phyloP scores from a whole-genome alignment of 495 filamentous ascomycete species.

The Jackrogersella minutella region DNA sequence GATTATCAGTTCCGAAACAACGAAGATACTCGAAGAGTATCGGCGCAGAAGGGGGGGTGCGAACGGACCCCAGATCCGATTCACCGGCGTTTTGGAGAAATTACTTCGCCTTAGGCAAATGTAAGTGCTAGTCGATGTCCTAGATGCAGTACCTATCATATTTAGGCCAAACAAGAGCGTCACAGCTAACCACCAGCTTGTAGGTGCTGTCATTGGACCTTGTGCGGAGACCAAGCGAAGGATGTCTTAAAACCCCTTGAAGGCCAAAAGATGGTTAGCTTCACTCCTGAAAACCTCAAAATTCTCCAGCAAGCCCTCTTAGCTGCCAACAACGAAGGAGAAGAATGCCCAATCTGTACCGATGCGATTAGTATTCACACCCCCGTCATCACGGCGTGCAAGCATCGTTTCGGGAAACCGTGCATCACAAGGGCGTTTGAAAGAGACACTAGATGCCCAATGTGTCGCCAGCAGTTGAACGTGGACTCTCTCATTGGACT shows the following conservation, averaged over 20 bases:
- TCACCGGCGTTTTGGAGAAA: conserved; percentile 74
- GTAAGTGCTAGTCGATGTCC: conserved; percentile 26
- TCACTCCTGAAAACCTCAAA: conserved; percentile 76
- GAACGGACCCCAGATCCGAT: conserved; percentile 59
- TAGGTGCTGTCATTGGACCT: conserved; percentile 82
- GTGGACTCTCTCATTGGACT: conserved; percentile 69
- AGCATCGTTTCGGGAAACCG: conserved; percentile 77
- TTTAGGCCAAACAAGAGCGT: not conserved
- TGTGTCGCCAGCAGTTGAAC: conserved; percentile 81
- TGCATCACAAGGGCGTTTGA: conserved; percentile 85
- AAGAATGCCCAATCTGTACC: conserved; percentile 85
- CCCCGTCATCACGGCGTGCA: conserved; percentile 89
- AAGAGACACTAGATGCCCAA: conserved; percentile 82
- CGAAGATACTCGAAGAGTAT: conserved; percentile 71
- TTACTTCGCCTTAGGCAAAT: conserved; percentile 85
- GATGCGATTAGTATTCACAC: conserved; percentile 73
- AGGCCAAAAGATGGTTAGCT: conserved; percentile 67
- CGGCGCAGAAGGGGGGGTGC: conserved; percentile 49
- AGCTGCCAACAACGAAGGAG: conserved; percentile 79
- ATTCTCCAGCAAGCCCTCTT: conserved; percentile 81
- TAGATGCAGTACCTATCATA: not conserved
- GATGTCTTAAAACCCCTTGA: conserved; percentile 74
- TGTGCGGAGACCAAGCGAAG: conserved; percentile 77
- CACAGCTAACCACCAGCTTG: conserved; percentile 17
- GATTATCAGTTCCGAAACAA: conserved; percentile 69